Percentiles rank a stretch among this genome's conserved stretches.
phyloP scores from a whole-genome alignment of 176 grass and related monocot species.

The Rhynchospora tenuis region DNA sequence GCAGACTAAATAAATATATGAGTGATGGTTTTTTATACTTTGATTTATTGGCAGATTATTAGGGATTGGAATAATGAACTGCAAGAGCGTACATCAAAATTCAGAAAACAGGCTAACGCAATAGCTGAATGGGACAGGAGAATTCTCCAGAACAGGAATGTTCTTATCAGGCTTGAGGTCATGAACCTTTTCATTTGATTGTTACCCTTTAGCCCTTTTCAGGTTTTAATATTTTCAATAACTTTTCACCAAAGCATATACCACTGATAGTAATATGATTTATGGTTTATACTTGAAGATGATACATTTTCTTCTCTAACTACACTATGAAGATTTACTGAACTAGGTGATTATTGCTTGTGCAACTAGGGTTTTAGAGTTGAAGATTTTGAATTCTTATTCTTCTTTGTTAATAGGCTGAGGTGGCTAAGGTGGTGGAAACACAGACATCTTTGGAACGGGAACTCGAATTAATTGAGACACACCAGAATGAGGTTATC shows the following conservation, averaged over 20 bases:
- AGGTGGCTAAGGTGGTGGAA: slow-evolving; percentile 98
- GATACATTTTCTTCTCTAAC: neutral
- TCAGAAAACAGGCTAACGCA: slow-evolving; percentile 83
- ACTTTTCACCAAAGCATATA: neutral
- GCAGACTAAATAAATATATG: neutral
- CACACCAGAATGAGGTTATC: slow-evolving; percentile 84
- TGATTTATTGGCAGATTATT: slow-evolving; percentile 62
- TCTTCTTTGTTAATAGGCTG: slow-evolving; percentile 51
- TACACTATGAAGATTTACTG: neutral
- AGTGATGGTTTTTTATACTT: neutral
- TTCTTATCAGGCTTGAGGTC: slow-evolving; percentile 96
- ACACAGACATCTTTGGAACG: slow-evolving; percentile 89
- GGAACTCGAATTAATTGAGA: slow-evolving; percentile 96
- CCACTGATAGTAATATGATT: neutral
- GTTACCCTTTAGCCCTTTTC: neutral
- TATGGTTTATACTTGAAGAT: neutral
- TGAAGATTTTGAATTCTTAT: neutral
- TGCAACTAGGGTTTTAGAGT: neutral
- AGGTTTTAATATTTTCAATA: neutral
- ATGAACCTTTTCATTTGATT: neutral
- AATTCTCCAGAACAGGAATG: slow-evolving; percentile 97
- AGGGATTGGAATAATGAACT: slow-evolving; percentile 97
- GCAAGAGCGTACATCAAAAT: slow-evolving; percentile 90
- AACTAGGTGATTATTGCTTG: neutral
- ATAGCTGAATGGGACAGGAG: slow-evolving; percentile 95